Percentiles rank a stretch among this genome's conserved stretches.
These are phyloP conservation scores for Aurantiochytrium sp. DNA, from an alignment of 108 stramenopile genomes.

Conservation along the genomic window DNA sequence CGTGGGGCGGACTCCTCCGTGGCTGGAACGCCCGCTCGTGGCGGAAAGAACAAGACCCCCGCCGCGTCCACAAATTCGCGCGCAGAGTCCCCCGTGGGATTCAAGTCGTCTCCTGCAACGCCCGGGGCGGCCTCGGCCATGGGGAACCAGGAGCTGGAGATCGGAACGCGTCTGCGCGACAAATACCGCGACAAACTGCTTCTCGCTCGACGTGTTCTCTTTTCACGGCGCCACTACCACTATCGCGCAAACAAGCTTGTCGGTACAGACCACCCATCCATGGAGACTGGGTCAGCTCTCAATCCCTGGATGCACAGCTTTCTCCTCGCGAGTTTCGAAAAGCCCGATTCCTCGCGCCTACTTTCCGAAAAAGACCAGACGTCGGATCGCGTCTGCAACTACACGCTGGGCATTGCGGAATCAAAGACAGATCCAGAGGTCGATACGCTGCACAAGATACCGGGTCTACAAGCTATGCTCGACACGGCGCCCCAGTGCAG, in stretches of 20 bases:
- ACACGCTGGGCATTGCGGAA: slow-evolving; percentile 7
- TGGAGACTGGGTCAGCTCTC: not conserved
- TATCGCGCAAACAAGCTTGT: not conserved
- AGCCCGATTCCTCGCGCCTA: not conserved
- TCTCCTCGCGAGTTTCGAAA: not conserved
- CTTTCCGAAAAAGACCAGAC: not conserved
- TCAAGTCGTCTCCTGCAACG: not conserved
- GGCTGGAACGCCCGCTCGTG: too few relatives aligned
- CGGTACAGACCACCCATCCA: not conserved
- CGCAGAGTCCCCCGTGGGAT: not conserved
- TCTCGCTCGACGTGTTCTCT: not conserved
- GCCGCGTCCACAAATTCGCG: too few relatives aligned
- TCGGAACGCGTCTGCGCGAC: not conserved
- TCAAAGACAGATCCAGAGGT: not conserved
- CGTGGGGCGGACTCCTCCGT: not conserved
- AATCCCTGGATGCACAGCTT: slow-evolving; percentile 14
- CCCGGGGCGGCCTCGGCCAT: too few relatives aligned
- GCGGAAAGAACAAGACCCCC: too few relatives aligned
- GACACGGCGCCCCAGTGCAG: not conserved
- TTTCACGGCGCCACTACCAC: not conserved
- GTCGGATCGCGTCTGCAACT: not conserved
- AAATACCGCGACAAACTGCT: not conserved
- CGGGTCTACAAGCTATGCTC: not conserved
- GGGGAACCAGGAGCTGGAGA: not conserved
- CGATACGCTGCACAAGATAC: not conserved